Evolutionary conservation across 129 eudicot genomes (phyloP).

Genomic region (Kitagawia praeruptora): DNA sequence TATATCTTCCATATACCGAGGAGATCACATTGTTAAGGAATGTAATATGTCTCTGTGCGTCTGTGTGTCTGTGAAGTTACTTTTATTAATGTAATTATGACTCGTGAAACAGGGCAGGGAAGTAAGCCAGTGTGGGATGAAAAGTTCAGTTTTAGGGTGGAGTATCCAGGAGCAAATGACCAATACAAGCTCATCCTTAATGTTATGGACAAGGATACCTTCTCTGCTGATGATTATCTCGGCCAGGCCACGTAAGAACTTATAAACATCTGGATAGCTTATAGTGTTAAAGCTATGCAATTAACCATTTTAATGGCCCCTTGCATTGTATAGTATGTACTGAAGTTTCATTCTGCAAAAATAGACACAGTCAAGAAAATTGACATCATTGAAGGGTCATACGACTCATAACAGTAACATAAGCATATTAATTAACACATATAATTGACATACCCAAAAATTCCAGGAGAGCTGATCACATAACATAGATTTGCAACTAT

Average conservation of each 20-base stretch:
- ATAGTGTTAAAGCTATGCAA: neutral
- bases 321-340: neutral
- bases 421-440: neutral
- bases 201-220: conserved; percentile 69
- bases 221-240: conserved; percentile 53
- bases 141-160: conserved; percentile 51
- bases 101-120: conserved; percentile 47
- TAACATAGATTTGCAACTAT: neutral
- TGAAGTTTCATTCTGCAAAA: neutral
- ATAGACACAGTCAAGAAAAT: neutral
- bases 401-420: neutral
- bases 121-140: conserved; percentile 57
- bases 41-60: no score
- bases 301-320: neutral
- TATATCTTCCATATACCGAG: neutral
- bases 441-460: neutral
- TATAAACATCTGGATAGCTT: neutral
- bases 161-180: conserved; percentile 44
- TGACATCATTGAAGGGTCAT: neutral
- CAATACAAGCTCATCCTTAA: conserved; percentile 51
- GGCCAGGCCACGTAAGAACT: conserved; percentile 64
- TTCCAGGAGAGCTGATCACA: neutral
- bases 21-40: neutral
- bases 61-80: neutral
- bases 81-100: neutral